phyloP scores from a whole-genome alignment of 805 yeast species.

The Teunomyces lycoperdinae region DNA sequence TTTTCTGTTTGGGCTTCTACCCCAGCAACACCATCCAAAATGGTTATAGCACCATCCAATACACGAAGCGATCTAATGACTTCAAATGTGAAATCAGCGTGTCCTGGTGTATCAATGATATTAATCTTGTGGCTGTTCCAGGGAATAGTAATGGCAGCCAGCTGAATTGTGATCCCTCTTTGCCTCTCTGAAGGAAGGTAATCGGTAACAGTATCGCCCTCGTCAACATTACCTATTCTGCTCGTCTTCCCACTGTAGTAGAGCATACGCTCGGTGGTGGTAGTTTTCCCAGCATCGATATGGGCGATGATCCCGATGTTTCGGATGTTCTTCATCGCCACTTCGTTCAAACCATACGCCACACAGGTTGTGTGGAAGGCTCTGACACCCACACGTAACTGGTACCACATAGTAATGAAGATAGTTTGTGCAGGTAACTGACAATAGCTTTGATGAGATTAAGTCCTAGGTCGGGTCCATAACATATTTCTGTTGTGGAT shows the following conservation, averaged over 20 bases:
- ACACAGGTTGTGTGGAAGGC: not conserved
- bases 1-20: conserved; percentile 98
- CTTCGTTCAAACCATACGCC: conserved; percentile 19
- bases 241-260: conserved; percentile 79
- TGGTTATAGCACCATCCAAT: conserved; percentile 90
- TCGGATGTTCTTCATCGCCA: conserved; percentile 46
- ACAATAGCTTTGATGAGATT: too few species aligned
- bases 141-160: conserved; percentile 89
- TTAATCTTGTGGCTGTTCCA: conserved; percentile 81
- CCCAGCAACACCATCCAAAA: conserved; percentile 94
- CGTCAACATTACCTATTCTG: conserved; percentile 88
- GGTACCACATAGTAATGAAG: not conserved
- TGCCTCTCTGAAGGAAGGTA: conserved; percentile 85
- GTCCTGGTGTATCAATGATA: conserved; percentile 96
- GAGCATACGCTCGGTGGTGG: conserved; percentile 96
- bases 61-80: conserved; percentile 87
- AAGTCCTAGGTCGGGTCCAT: too few species aligned
- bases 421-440: not conserved
- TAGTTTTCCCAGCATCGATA: conserved; percentile 97
- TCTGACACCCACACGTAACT: not conserved
- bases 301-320: conserved; percentile 98
- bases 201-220: conserved; percentile 96
- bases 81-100: conserved; percentile 95
- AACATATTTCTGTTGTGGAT: not conserved
- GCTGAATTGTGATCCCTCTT: conserved; percentile 93